Evolutionary conservation across 169 alveolate species (phyloP).

Genomic region (Miamiensis avidus): DNA sequence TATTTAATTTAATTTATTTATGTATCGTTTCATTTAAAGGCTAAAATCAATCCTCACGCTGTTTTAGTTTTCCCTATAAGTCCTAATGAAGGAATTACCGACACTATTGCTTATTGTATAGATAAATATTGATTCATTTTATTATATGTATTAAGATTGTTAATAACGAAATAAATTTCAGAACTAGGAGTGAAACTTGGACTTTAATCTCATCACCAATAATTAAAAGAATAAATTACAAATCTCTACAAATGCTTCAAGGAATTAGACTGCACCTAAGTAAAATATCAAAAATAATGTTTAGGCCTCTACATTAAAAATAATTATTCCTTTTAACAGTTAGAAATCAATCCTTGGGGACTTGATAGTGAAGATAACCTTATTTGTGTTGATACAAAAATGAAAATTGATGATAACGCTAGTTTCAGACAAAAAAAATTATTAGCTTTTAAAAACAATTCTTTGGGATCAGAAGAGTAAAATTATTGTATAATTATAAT

Average conservation of each 20-base stretch:
- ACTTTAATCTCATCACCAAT: conserved; percentile 24
- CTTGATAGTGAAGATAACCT: conserved; percentile 49
- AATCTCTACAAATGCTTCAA: conserved; percentile 46
- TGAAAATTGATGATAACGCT: conserved; percentile 67
- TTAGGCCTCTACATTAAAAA: no score
- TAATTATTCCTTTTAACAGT: no score
- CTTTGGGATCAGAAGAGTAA: conserved; percentile 48
- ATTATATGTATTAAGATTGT: no score
- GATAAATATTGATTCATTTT: no score
- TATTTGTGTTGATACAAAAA: conserved; percentile 61
- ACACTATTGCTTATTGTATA: not conserved
- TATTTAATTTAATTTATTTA: no score
- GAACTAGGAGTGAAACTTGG: not conserved
- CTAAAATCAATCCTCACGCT: conserved; percentile 60
- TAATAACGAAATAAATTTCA: not conserved
- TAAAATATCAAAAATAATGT: no score
- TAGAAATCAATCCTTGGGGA: conserved; percentile 71
- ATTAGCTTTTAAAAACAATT: conserved; percentile 36
- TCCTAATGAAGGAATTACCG: conserved; percentile 50
- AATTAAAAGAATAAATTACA: conserved; percentile 42
- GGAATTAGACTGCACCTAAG: conserved; percentile 52
- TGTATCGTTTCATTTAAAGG: not conserved
- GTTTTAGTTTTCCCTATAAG: conserved; percentile 47
- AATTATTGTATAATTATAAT: no score
- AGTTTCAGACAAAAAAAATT: conserved; percentile 54